Evolutionary conservation across 2,329 filamentous ascomycete species (phyloP).

Genomic region (Talaromyces rugulosus): DNA sequence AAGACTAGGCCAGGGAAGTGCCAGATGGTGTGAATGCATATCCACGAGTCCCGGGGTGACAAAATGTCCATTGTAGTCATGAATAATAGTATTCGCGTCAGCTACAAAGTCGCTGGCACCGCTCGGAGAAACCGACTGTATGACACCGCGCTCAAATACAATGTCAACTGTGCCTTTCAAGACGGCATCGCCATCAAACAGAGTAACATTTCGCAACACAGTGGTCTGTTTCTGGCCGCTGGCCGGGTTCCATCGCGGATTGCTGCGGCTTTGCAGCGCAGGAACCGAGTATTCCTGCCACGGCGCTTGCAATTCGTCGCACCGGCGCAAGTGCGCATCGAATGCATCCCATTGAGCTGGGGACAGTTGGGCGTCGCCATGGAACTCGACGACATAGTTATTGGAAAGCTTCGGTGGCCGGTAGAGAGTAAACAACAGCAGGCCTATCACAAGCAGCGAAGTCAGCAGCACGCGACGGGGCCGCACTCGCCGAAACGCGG

Average conservation of each 20-base stretch:
- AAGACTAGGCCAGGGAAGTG: constrained; percentile 54
- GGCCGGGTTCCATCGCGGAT: constrained; percentile 39
- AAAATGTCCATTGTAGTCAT: constrained; percentile 46
- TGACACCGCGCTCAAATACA: constrained; percentile 35
- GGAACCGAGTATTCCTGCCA: constrained; percentile 19
- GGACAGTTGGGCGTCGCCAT: constrained; percentile 7
- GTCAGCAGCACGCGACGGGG: constrained; percentile 7
- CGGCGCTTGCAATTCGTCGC: constrained; percentile 20
- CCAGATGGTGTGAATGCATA: constrained; percentile 66
- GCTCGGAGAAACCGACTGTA: constrained; percentile 34
- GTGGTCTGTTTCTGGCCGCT: constrained; percentile 36
- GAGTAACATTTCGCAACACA: constrained; percentile 38
- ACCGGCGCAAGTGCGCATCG: constrained; percentile 20
- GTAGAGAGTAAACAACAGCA: constrained; percentile 10
- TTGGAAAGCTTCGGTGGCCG: constrained; percentile 7
- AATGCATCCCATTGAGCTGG: constrained; percentile 12
- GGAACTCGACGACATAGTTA: constrained; percentile 12
- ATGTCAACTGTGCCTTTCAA: constrained; percentile 33
- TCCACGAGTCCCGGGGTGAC: constrained; percentile 66
- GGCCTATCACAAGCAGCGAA: constrained; percentile 5
- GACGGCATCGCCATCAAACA: constrained; percentile 42
- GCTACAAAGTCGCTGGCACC: not conserved
- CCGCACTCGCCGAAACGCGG: constrained; percentile 3
- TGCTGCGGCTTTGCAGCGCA: constrained; percentile 20
- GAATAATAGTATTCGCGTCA: constrained; percentile 6